phyloP scores from a whole-genome alignment of 2,329 filamentous ascomycete genomes.

The Clonostachys byssicola region DNA sequence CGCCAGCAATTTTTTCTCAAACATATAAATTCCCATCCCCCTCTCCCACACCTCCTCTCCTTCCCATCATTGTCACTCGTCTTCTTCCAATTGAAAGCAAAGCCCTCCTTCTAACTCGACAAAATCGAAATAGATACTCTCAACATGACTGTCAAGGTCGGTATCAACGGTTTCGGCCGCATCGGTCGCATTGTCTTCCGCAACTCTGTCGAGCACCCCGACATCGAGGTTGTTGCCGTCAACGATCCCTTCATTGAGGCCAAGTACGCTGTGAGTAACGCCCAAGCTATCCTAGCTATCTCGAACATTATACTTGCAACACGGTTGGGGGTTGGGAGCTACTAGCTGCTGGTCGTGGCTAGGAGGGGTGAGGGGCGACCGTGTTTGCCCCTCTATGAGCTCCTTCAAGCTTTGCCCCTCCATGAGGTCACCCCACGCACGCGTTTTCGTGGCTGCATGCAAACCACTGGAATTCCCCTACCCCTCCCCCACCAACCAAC shows the following conservation, averaged over 20 bases:
- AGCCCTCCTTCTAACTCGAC: neutral
- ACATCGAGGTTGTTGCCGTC: constrained; percentile 91
- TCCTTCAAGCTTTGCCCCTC: constrained; percentile 2
- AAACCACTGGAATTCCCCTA: too few species aligned
- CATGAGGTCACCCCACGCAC: neutral
- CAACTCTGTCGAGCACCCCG: constrained; percentile 87
- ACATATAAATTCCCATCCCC: too few species aligned
- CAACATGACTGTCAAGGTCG: constrained; percentile 65
- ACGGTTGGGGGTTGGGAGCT: neutral
- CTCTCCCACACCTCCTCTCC: too few species aligned
- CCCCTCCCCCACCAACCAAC: too few species aligned
- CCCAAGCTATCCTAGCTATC: constrained; percentile 1
- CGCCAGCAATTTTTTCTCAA: too few species aligned
- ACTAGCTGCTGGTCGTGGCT: too few species aligned
- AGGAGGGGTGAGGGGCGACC: neutral
- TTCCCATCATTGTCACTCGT: too few species aligned
- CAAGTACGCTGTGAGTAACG: constrained; percentile 83
- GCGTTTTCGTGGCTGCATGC: too few species aligned
- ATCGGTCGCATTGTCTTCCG: constrained; percentile 99
- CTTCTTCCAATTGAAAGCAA: neutral
- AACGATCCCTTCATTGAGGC: constrained; percentile 99
- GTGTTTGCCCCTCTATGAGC: constrained; percentile 7
- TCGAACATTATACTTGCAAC: constrained; percentile 1
- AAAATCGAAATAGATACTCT: neutral
- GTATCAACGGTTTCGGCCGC: constrained; percentile 99